These are phyloP conservation scores for Paecilomyces sp. DNA, from an alignment of 2,329 filamentous ascomycete genomes.

Conservation along the genomic window DNA sequence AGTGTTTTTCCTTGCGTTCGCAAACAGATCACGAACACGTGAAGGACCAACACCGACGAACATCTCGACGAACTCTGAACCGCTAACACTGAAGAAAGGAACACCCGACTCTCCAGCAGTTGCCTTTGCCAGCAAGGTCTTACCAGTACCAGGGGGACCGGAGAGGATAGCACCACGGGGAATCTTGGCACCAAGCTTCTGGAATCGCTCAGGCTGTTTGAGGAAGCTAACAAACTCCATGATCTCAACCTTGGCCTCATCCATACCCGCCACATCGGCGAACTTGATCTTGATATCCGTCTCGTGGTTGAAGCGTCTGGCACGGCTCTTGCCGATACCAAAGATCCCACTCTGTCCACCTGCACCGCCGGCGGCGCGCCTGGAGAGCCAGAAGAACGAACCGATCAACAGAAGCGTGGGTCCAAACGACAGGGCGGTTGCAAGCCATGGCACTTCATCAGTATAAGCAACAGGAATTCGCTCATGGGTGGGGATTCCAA, in stretches of 20 bases:
- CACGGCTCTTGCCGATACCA: constrained; percentile 89
- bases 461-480: constrained; percentile 89
- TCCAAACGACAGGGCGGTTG: constrained; percentile 71
- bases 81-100: constrained; percentile 96
- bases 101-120: constrained; percentile 95
- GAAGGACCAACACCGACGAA: constrained; percentile 98
- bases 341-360: constrained; percentile 73
- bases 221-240: constrained; percentile 99
- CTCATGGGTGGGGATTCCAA: constrained; percentile 78
- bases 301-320: constrained; percentile 97
- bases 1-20: constrained; percentile 88
- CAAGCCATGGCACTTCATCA: constrained; percentile 64
- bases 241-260: constrained; percentile 95
- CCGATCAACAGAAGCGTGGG: constrained; percentile 83
- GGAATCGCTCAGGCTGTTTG: constrained; percentile 85
- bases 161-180: constrained; percentile 93
- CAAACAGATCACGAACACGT: constrained; percentile 87
- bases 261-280: constrained; percentile 91
- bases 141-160: constrained; percentile 96
- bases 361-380: constrained; percentile 63
- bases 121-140: constrained; percentile 93
- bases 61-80: constrained; percentile 99
- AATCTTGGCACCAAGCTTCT: constrained; percentile 94
- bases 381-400: constrained; percentile 70
- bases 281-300: constrained; percentile 96